Evolutionary conservation across 768 basidiomycete genomes (phyloP).

Genomic region (Suillus subalutaceus): DNA sequence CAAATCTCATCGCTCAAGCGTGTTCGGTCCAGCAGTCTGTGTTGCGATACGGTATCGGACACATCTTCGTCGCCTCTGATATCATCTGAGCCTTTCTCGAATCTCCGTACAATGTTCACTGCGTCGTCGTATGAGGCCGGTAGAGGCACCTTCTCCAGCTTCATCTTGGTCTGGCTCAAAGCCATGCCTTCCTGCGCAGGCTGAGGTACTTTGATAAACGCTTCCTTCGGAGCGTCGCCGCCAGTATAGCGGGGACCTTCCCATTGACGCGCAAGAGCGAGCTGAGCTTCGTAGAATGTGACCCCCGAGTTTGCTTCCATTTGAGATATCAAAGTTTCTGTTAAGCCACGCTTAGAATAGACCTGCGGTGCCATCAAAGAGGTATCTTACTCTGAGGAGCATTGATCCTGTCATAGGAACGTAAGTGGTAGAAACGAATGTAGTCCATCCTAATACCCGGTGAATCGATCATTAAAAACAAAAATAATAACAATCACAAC

Average conservation of each 20-base stretch:
- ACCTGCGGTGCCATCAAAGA: background rate
- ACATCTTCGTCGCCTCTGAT: slow-evolving; percentile 65
- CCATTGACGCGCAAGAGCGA: slow-evolving; percentile 81
- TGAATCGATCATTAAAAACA: background rate
- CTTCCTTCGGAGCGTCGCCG: slow-evolving; percentile 45
- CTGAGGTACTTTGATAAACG: slow-evolving; percentile 59
- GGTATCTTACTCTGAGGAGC: slow-evolving; percentile 59
- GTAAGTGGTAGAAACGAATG: slow-evolving; percentile 90
- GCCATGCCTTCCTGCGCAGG: slow-evolving; percentile 52
- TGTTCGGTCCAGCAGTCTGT: slow-evolving; percentile 67
- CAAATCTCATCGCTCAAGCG: slow-evolving; percentile 77
- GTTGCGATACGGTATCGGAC: slow-evolving; percentile 79
- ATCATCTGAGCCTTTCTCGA: slow-evolving; percentile 64
- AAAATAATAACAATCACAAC: background rate
- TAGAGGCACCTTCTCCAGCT: slow-evolving; percentile 65
- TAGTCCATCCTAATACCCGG: slow-evolving; percentile 64
- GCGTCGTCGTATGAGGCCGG: slow-evolving; percentile 74
- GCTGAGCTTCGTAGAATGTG: slow-evolving; percentile 83
- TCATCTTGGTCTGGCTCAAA: slow-evolving; percentile 50
- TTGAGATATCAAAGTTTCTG: slow-evolving; percentile 55
- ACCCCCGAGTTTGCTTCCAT: slow-evolving; percentile 80
- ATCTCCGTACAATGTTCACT: slow-evolving; percentile 62
- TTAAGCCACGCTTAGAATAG: slow-evolving; percentile 26
- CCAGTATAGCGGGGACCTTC: slow-evolving; percentile 50
- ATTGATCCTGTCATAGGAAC: slow-evolving; percentile 90